Conservation (phyloP, 257 asterid species). For the Avicennia marina region DNA sequence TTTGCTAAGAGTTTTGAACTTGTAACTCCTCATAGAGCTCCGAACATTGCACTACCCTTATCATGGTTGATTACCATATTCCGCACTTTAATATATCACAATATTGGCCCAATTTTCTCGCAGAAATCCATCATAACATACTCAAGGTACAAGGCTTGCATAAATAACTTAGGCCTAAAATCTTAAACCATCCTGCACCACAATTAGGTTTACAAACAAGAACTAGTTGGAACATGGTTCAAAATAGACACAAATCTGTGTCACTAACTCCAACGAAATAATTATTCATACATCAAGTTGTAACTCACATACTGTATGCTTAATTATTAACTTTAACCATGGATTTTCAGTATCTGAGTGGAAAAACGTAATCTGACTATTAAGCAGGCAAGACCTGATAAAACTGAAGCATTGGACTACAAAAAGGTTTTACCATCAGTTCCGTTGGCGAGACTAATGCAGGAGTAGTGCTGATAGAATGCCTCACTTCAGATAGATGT, state of each 20-base stretch:
- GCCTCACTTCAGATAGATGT: slow-evolving; percentile 43
- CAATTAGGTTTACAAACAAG: no score
- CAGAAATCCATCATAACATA: slow-evolving; percentile 1
- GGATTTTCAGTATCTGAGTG: not conserved
- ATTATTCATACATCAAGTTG: not conserved
- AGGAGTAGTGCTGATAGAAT: slow-evolving; percentile 41
- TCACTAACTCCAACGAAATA: not conserved
- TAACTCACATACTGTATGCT: not conserved
- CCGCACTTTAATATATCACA: not conserved
- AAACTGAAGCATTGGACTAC: slow-evolving; percentile 11
- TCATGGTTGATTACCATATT: not conserved
- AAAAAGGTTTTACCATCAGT: slow-evolving; percentile 30
- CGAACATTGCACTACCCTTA: not conserved
- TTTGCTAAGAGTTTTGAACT: not conserved
- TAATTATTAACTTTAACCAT: not conserved
- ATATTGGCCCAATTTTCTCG: not conserved
- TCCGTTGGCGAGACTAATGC: slow-evolving; percentile 36
- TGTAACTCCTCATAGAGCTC: not conserved
- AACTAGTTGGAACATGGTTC: no score
- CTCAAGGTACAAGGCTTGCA: not conserved
- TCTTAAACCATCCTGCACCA: no score
- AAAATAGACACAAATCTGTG: no score
- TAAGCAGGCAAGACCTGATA: not conserved
- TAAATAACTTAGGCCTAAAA: not conserved
- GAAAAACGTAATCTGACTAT: not conserved